Percentiles rank a stretch among this genome's conserved stretches.
Evolutionary conservation across 257 asterid genomes (phyloP).

Genomic region (Rubia yunnanensis): DNA sequence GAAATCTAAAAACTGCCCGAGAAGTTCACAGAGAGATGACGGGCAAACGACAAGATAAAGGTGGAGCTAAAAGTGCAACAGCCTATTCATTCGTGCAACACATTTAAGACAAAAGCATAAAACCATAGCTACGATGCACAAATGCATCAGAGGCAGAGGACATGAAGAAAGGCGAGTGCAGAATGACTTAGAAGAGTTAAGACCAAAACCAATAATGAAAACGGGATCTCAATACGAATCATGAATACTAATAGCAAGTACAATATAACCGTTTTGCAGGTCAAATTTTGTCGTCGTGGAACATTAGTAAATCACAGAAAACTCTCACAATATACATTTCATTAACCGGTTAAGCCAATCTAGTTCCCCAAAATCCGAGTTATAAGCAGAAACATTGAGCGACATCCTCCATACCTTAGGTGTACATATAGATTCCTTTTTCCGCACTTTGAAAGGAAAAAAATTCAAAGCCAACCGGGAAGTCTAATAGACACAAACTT

Average conservation of each 20-base stretch:
- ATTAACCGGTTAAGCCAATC: background rate
- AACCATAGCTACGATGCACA: background rate
- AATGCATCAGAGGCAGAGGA: background rate
- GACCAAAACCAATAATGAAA: background rate
- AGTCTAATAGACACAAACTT: background rate
- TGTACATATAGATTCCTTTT: background rate
- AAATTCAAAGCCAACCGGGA: background rate
- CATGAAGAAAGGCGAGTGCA: background rate
- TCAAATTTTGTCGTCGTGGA: background rate
- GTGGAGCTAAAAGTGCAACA: background rate
- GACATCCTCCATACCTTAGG: background rate
- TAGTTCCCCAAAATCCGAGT: background rate
- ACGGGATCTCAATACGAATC: background rate
- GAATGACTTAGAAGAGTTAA: background rate
- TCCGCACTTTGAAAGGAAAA: background rate
- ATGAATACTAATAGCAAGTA: background rate
- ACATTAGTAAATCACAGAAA: too few relatives aligned
- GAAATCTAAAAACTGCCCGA: background rate
- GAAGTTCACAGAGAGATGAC: background rate
- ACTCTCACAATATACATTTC: background rate
- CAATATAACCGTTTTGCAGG: background rate
- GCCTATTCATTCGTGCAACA: background rate
- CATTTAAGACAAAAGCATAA: background rate
- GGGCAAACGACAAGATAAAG: background rate
- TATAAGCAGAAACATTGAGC: background rate